Base-by-base conservation (phyloP, 2,329 filamentous ascomycete species). In the Trichoderma guizhouense region DNA sequence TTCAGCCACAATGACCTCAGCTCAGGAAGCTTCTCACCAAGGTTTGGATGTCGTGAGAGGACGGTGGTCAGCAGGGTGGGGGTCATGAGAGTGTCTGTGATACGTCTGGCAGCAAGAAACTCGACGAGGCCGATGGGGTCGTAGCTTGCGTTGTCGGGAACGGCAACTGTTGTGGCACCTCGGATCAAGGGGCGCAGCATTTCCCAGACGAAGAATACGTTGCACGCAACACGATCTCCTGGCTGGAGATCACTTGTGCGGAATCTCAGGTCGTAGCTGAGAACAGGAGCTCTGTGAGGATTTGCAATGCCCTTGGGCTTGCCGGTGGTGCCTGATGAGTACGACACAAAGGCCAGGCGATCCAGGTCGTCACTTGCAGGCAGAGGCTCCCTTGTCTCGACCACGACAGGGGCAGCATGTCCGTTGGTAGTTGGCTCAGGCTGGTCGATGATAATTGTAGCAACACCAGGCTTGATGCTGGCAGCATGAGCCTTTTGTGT, bases 161-260 rank as follows among this genome's bases (percentile, higher is more conserved):
- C 89, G 4, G 91, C 88, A 26, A 94, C 87, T 5, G 93, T 91
- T 0, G 93, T 93, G 3, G 92, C 93, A 75, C 93, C 93, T 69
- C 92, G 88, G 69, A 95, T 79, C 58, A 95, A 84, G 9, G 93
- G 93, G 6, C 93, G 91, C 69, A 95, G 80, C 71, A 95, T 94
- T 79, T 95, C 93, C 93, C 93, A 95, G 61, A 95, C 86, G 78
- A 95, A 95, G 80, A 95, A 95, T 72, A 95, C 93, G 83, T 95
- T 95, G 82, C 92, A 95, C n/a, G 93, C 93, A 12, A 95, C 92
- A 7, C 93, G 88, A 75, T 94, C 93, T 18, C 92, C 92, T 0
- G 90, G 90, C 21, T 86, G 81, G 3, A 93, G 83, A 78, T 95
- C 90, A 74, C 89, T 91, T 63, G 95, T 80, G 11, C 83, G 84